Percentiles rank a stretch among this genome's conserved stretches.
Conservation (phyloP, 768 basidiomycete species). For the Suillus luteus region DNA sequence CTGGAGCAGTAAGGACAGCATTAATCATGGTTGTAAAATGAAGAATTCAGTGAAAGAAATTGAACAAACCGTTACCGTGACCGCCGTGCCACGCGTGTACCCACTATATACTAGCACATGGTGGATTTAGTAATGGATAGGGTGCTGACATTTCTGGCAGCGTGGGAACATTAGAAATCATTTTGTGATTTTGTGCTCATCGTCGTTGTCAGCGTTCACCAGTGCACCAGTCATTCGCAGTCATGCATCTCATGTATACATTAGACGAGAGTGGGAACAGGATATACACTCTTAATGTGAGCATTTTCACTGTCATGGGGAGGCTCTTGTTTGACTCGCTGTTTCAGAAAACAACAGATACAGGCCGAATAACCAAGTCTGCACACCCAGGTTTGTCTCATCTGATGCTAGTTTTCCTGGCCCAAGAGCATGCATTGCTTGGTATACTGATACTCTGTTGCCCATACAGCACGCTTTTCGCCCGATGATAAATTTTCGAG, state of each 20-base stretch:
- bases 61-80: not conserved
- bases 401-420: not conserved
- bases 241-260: slow-evolving; percentile 98
- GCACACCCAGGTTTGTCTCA: slow-evolving; percentile 86
- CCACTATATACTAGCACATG: not conserved
- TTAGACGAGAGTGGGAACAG: slow-evolving; percentile 76
- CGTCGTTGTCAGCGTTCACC: not conserved
- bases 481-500: slow-evolving; percentile 99
- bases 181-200: not conserved
- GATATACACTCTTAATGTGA: slow-evolving; percentile 90
- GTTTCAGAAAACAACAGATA: slow-evolving; percentile 78
- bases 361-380: slow-evolving; percentile 87
- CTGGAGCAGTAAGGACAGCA: slow-evolving; percentile 57
- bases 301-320: slow-evolving; percentile 19
- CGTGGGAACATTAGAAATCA: slow-evolving; percentile 11
- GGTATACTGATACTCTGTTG: not conserved
- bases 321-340: slow-evolving; percentile 8
- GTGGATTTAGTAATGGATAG: slow-evolving; percentile 4
- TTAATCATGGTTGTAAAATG: slow-evolving; percentile 34
- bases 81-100: not conserved
- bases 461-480: slow-evolving; percentile 85
- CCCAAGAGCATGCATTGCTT: not conserved
- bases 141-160: slow-evolving; percentile 2
- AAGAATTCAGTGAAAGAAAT: not conserved
- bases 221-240: slow-evolving; percentile 22